A percentile compares a stretch with the other conserved stretches of the same genome.
These are phyloP conservation scores for Penicillium sp. DNA, from an alignment of 2,329 filamentous ascomycete species.

Conservation along the genomic window DNA sequence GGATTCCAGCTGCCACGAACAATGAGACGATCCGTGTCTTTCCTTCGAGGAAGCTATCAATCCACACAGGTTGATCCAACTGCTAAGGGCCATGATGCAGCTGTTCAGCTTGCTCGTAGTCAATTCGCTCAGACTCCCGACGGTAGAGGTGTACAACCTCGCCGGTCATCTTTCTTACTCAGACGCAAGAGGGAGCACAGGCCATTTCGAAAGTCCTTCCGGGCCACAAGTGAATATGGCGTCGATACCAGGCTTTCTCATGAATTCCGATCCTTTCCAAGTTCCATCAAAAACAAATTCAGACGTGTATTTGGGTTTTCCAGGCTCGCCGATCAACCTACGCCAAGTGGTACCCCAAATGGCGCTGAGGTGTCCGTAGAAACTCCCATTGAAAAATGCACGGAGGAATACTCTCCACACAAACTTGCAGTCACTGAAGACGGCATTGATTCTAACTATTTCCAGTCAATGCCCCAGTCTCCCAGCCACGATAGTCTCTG, in stretches of 20 bases:
- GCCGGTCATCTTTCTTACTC: constrained; percentile 20
- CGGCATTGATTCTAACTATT: constrained; percentile 1
- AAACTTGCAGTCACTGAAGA: neutral
- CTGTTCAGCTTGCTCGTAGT: constrained; percentile 36
- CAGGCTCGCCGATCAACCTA: constrained; percentile 11
- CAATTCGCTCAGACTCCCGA: constrained; percentile 29
- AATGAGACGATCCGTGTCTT: constrained; percentile 38
- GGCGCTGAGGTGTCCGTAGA: neutral
- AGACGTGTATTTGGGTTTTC: constrained; percentile 35
- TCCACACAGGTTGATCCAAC: constrained; percentile 15
- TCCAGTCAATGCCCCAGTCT: constrained; percentile 19
- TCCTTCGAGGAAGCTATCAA: constrained; percentile 28
- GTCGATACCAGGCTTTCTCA: constrained; percentile 7
- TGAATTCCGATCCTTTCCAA: constrained; percentile 34
- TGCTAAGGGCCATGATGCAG: constrained; percentile 30
- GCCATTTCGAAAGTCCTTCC: constrained; percentile 33
- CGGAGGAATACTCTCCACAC: neutral
- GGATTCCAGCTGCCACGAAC: constrained; percentile 18
- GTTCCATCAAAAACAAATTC: constrained; percentile 36
- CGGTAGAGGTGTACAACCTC: constrained; percentile 13
- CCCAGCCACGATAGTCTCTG: constrained; percentile 29
- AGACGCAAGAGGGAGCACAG: constrained; percentile 26
- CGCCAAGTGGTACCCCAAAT: neutral
- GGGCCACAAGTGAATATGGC: constrained; percentile 21
- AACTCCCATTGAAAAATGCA: neutral